Evolutionary conservation across 148 eudicot species (phyloP), one percentile per base, ranked within the genome.

Genomic region (Gaultheria prostrata): DNA sequence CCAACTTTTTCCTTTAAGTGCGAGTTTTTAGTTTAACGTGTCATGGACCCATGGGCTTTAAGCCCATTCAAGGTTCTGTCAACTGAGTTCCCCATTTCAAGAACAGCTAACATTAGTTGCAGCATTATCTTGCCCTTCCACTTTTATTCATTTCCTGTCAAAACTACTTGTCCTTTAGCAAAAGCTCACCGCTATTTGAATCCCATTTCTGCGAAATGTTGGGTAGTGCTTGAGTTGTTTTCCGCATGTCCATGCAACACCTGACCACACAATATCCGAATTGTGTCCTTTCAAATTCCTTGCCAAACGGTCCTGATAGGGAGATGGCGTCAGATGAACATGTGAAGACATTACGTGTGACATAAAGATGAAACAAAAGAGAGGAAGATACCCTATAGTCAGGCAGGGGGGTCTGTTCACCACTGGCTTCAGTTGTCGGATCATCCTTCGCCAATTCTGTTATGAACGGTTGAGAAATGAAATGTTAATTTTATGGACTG

Each of bases 161-260:
- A 70, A 80, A 50, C 18, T 18, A 46, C 24, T 30, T 54, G 28
- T 11, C 53, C 8, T 51, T 50, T 51, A 20, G 79, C 63, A 81
- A 82, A 83, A 83, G 83, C 92, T 92, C 89, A 97, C 99, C 67
- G 89, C 85, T 48, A 97, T 94, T 43, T 92, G 88, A 75, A 92
- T 91, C 79, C 94, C 95, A 83, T 92, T 97, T 86, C 97, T 90
- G 86, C 88, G 87, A 86, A 97, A 97, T 77, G 90, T 89, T 46
- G 97, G 92, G 72, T 86, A 94, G 86, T 97, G 98, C 81, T 90
- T 97, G 43, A 97, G 93, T 83, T 92, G 98, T 88, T 97, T 94
- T 72, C 94, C 93, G 85, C 99, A 96, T 28, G 84, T 79, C 97
- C 99, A 94, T 71, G 97, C 80, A 73, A 84, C 87, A 86, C 97